These are phyloP conservation scores for Bacidia rubella DNA, from an alignment of 495 filamentous ascomycete species.

Conservation along the genomic window DNA sequence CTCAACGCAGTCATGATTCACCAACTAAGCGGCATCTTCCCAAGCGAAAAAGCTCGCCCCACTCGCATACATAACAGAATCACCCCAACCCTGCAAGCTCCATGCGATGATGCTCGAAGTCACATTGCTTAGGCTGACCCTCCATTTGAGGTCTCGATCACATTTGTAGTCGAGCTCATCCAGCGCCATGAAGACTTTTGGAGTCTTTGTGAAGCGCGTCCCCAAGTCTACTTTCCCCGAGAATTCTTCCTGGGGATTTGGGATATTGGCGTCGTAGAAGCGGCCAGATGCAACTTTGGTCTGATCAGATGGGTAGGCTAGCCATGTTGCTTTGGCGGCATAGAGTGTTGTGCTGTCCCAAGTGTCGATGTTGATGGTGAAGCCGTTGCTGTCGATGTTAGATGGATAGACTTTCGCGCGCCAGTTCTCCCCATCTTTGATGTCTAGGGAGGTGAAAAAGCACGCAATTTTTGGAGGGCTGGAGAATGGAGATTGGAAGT, in stretches of 20 bases:
- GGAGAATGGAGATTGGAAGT: slow-evolving; percentile 1
- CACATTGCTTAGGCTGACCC: neutral
- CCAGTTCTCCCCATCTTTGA: slow-evolving; percentile 5
- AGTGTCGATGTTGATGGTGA: slow-evolving; percentile 16
- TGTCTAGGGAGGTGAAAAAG: slow-evolving; percentile 10
- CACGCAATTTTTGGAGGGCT: slow-evolving; percentile 13
- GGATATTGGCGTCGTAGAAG: slow-evolving; percentile 9
- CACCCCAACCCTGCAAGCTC: slow-evolving; percentile 6
- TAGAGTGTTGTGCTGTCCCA: slow-evolving; percentile 6
- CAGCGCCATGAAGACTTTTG: slow-evolving; percentile 9
- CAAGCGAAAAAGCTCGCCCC: too few species aligned
- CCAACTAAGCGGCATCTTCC: too few species aligned
- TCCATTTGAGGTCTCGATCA: neutral
- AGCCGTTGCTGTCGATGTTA: slow-evolving; percentile 11
- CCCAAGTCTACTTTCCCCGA: slow-evolving; percentile 19
- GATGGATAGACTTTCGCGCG: slow-evolving; percentile 6
- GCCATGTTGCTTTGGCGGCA: slow-evolving; percentile 9
- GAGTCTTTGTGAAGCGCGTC: slow-evolving; percentile 12
- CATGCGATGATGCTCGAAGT: neutral
- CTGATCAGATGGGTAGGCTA: slow-evolving; percentile 12
- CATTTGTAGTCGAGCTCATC: slow-evolving; percentile 11
- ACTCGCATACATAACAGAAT: too few species aligned
- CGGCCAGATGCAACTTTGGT: slow-evolving; percentile 11
- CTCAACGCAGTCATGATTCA: too few species aligned
- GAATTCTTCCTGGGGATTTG: slow-evolving; percentile 8